A percentile compares a stretch with the other conserved stretches of the same genome.
These are phyloP conservation scores for Alternaria tenuissima DNA, from an alignment of 2,329 filamentous ascomycete genomes.

Conservation along the genomic window DNA sequence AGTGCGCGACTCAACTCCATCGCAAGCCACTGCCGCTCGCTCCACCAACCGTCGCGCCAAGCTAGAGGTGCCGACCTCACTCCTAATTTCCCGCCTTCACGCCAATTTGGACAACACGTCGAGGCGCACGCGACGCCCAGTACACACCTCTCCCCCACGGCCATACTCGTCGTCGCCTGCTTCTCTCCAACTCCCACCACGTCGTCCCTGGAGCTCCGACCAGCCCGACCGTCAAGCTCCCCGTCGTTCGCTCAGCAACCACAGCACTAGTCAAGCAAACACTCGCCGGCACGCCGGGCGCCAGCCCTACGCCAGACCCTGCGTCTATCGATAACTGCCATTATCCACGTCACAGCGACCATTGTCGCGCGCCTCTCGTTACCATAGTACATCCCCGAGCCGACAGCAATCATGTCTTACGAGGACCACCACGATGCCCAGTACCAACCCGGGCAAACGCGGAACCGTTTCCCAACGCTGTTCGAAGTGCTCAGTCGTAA, in stretches of 20 bases:
- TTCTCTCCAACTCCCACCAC: conserved; percentile 4
- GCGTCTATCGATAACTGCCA: conserved; percentile 33
- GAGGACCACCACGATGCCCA: conserved; percentile 1
- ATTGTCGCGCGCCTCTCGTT: conserved; percentile 29
- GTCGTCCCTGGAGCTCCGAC: not conserved
- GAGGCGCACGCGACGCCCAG: conserved; percentile 31
- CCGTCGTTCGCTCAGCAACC: conserved; percentile 27
- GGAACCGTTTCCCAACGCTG: conserved; percentile 90
- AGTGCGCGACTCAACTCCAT: conserved; percentile 23
- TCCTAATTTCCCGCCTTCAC: conserved; percentile 46
- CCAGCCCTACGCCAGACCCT: conserved; percentile 24
- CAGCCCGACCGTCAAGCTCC: not conserved
- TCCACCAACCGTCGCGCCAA: conserved; percentile 45
- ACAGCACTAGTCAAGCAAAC: conserved; percentile 13
- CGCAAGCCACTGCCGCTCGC: conserved; percentile 39
- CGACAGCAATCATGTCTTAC: conserved; percentile 34
- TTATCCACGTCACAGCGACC: conserved; percentile 25
- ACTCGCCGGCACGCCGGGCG: conserved; percentile 25
- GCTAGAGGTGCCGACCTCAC: conserved; percentile 36
- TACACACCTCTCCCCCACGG: conserved; percentile 6
- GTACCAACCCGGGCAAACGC: conserved; percentile 44
- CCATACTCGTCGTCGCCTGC: conserved; percentile 10
- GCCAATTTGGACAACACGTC: conserved; percentile 32
- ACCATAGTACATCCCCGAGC: conserved; percentile 3
- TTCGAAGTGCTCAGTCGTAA: conserved; percentile 95